These are phyloP conservation scores for Phytophthora sansomeana DNA, from an alignment of 352 stramenopile genomes.

Conservation along the genomic window DNA sequence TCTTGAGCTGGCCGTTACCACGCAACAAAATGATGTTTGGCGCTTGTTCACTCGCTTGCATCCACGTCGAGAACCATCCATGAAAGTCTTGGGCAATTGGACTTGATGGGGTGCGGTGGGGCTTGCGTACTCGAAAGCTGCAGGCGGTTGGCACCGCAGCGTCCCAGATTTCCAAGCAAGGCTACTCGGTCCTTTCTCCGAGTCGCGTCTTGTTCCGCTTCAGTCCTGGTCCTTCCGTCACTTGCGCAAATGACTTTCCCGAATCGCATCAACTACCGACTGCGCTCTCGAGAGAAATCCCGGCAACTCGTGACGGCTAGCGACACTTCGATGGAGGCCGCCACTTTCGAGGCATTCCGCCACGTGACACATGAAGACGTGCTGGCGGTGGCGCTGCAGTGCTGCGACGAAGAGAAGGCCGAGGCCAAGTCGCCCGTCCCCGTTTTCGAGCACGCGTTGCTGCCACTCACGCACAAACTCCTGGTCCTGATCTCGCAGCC, in stretches of 20 bases:
- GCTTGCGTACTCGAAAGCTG: background rate
- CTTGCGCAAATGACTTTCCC: conserved; percentile 66
- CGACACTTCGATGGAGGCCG: conserved; percentile 8
- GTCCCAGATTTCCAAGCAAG: conserved; percentile 41
- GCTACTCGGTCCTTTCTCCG: too few species aligned
- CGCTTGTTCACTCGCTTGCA: background rate
- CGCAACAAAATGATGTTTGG: background rate
- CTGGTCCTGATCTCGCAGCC: conserved; percentile 59
- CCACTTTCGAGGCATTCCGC: conserved; percentile 12
- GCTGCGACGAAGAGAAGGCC: conserved; percentile 8
- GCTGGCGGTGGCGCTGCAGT: background rate
- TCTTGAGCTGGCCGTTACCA: conserved; percentile 22
- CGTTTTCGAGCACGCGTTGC: conserved; percentile 24
- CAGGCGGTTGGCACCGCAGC: conserved; percentile 15
- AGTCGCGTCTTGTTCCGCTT: background rate
- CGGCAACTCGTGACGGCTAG: conserved; percentile 28
- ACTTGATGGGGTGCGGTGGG: background rate
- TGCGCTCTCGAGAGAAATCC: conserved; percentile 41
- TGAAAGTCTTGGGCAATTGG: conserved; percentile 21
- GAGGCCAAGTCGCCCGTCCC: background rate
- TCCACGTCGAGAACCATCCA: conserved; percentile 28
- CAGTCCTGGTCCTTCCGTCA: conserved; percentile 27
- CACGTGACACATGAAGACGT: conserved; percentile 16
- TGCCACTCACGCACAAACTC: conserved; percentile 57
- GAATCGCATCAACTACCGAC: conserved; percentile 47